Conservation (phyloP, 2,329 filamentous ascomycete genomes). For the Nemania sp. region DNA sequence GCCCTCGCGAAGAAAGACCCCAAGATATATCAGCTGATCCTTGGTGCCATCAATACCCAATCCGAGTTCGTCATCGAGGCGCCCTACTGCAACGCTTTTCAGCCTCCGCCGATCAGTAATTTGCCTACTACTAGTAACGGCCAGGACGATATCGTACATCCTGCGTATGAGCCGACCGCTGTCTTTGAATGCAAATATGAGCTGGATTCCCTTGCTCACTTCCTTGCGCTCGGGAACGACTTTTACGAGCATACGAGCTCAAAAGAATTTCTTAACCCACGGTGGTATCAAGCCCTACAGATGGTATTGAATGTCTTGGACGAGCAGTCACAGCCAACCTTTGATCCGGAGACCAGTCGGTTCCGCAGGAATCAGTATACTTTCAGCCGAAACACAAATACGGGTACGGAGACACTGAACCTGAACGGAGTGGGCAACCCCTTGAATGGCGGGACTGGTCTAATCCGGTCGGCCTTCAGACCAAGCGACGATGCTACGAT, state of each 20-base stretch:
- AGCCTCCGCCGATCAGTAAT: conserved; percentile 84
- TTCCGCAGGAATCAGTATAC: conserved; percentile 80
- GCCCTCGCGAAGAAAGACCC: conserved; percentile 79
- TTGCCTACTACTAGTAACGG: conserved; percentile 75
- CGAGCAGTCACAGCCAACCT: conserved; percentile 80
- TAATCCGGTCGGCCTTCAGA: conserved; percentile 89
- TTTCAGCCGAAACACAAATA: conserved; percentile 79
- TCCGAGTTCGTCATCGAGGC: conserved; percentile 91
- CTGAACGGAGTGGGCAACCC: conserved; percentile 89
- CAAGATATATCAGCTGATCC: conserved; percentile 75
- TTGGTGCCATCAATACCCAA: conserved; percentile 96
- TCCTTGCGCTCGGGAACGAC: conserved; percentile 82
- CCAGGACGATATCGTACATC: conserved; percentile 83
- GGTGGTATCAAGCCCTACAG: conserved; percentile 80
- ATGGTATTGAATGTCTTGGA: conserved; percentile 75
- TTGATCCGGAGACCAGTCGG: conserved; percentile 66
- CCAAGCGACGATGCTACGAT: conserved; percentile 96
- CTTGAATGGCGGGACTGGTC: conserved; percentile 78
- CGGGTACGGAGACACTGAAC: conserved; percentile 87
- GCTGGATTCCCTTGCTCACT: conserved; percentile 91
- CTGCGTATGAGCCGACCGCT: conserved; percentile 77
- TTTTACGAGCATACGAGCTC: conserved; percentile 82
- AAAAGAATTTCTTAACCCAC: conserved; percentile 73
- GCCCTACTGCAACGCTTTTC: conserved; percentile 98
- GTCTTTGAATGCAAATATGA: conserved; percentile 99